Evolutionary conservation across 371 early-diverging fungal species (phyloP), one percentile per base, ranked within the genome.

Genomic region (Mucor piriformis): DNA sequence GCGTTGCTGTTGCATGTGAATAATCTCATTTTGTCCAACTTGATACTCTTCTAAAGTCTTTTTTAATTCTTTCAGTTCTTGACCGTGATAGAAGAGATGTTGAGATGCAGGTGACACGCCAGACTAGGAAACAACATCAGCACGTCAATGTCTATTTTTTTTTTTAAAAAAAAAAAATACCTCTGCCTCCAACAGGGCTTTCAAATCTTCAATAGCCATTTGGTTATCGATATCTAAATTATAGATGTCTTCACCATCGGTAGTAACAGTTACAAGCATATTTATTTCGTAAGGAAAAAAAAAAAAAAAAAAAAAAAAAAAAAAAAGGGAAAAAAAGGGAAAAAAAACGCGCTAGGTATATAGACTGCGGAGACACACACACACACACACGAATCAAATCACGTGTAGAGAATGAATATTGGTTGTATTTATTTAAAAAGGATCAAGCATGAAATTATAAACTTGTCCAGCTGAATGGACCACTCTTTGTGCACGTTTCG

Each of bases 121-220:
- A 57, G 88, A 80, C 87, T 84, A 54, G 24, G 46, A 2, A 38
- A 16, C 15, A 34, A 33, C 13, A 16, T 37, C 42, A 20, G 16
- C 49, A 29, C 29, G 29, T 29, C 29, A 29, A 29, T 29, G 8
- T 29, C 8, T 8, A 4, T 29, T 29, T 29, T 33, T 21, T 37
- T 8, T n/a, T 38, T 35, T 38, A 29, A 38, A 56, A 34, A 5
- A 54, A 60, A 38, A 33, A 46, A 16, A 40, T 43, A 92, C 87
- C 76, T 94, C 93, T 16, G 81, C 88, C 69, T 95, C 95, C 21
- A 92, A 77, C 13, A 95, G 77, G 11, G 93, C 94, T 61, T 87
- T 83, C 42, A 96, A 74, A 71, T 91, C 91, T 64, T 89, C 92
- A 50, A 94, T 76, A 64, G 88, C 88, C 86, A 91, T 91, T 66